Percentiles rank a stretch among this genome's conserved stretches.
These are phyloP conservation scores for Orbilia quercus DNA, from an alignment of 2,329 filamentous ascomycete genomes.

Conservation along the genomic window DNA sequence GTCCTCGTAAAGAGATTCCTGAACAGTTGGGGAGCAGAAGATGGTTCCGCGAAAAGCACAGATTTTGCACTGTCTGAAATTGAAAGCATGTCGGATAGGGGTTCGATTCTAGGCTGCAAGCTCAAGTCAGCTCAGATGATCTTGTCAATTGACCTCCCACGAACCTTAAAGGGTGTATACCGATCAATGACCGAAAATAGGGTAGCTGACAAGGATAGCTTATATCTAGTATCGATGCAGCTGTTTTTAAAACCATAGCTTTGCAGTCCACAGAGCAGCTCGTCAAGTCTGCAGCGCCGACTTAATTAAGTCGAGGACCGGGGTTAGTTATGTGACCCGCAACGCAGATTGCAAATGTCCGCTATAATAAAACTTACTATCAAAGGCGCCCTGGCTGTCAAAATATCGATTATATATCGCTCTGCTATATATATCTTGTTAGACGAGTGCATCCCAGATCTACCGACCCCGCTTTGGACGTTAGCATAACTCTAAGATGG, in stretches of 20 bases:
- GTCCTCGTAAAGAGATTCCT: constrained; percentile 34
- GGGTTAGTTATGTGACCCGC: neutral
- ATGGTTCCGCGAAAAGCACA: constrained; percentile 46
- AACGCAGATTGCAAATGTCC: constrained; percentile 7
- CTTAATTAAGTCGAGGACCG: too few relatives aligned
- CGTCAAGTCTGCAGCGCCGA: neutral
- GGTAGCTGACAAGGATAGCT: neutral
- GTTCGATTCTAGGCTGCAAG: constrained; percentile 44
- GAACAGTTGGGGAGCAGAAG: constrained; percentile 30
- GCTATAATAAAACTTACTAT: neutral
- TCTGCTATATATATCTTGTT: too few relatives aligned
- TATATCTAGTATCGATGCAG: too few relatives aligned
- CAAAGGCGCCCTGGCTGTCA: neutral
- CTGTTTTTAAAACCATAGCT: too few relatives aligned
- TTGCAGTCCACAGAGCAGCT: neutral
- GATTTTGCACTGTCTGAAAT: constrained; percentile 19
- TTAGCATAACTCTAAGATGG: constrained; percentile 9
- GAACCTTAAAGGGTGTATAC: neutral
- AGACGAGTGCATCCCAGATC: neutral
- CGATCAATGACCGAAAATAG: neutral
- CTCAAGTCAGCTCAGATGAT: constrained; percentile 38
- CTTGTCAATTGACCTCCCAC: constrained; percentile 23
- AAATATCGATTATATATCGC: too few relatives aligned
- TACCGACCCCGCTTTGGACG: constrained; percentile 37
- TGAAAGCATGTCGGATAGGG: neutral